These are phyloP conservation scores for Ogataea hybrid DNA, from an alignment of 1,139 yeast genomes.

Conservation along the genomic window DNA sequence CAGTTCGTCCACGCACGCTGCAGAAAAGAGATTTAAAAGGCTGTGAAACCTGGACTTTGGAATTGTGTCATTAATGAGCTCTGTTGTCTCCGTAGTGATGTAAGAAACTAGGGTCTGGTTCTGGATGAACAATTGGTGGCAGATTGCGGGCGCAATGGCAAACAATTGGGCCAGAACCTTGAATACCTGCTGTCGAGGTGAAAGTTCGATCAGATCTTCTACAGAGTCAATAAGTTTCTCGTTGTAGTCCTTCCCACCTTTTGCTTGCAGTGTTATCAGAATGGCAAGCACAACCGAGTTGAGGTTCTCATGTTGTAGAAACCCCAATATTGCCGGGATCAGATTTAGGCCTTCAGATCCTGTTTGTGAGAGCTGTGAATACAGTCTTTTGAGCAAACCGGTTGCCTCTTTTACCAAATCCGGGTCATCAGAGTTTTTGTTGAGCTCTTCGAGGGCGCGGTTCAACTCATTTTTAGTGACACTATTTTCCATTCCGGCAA, in stretches of 20 bases:
- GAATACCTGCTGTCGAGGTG: constrained; percentile 17
- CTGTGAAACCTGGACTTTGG: background rate
- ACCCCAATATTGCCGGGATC: constrained; percentile 5
- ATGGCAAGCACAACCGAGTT: background rate
- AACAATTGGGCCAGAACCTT: constrained; percentile 21
- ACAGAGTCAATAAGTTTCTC: constrained; percentile 13
- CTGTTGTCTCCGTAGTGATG: constrained; percentile 24
- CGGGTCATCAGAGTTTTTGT: too few relatives aligned
- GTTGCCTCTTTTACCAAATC: background rate
- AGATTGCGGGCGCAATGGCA: constrained; percentile 19
- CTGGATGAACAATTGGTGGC: constrained; percentile 20
- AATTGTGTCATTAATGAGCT: constrained; percentile 2
- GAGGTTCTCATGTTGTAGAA: constrained; percentile 5
- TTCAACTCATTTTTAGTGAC: too few relatives aligned
- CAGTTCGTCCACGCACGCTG: constrained; percentile 28
- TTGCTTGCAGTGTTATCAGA: constrained; percentile 2
- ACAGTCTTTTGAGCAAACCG: background rate
- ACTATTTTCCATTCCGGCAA: too few relatives aligned
- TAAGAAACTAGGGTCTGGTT: constrained; percentile 19
- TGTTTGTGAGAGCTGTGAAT: background rate
- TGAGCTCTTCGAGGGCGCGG: too few relatives aligned
- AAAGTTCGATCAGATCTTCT: constrained; percentile 20
- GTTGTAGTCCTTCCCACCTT: constrained; percentile 1
- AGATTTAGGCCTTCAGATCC: background rate
- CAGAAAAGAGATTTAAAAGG: constrained; percentile 26